These are phyloP conservation scores for Polyporus arcularius DNA, from an alignment of 768 basidiomycete species.

Conservation along the genomic window DNA sequence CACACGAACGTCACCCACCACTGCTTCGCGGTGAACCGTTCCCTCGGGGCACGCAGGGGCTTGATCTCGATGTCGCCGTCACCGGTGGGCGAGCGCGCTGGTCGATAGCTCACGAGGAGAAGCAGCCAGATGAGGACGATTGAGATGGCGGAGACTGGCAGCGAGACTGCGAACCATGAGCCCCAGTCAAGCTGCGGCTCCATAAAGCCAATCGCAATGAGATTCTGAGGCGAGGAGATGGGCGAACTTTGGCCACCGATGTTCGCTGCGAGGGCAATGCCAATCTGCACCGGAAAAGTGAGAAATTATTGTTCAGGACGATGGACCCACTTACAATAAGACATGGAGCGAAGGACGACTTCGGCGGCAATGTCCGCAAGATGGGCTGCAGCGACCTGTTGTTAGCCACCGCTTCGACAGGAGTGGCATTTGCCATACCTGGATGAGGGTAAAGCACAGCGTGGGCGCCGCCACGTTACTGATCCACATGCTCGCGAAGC, in stretches of 20 bases:
- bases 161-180: conserved; percentile 90
- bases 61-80: conserved; percentile 82
- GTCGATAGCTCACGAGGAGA: conserved; percentile 79
- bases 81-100: conserved; percentile 69
- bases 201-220: conserved; percentile 91
- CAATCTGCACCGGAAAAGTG: conserved; percentile 55
- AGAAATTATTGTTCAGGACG: neutral
- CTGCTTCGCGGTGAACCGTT: conserved; percentile 81
- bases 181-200: conserved; percentile 84
- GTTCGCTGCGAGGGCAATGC: conserved; percentile 96
- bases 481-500: conserved; percentile 99
- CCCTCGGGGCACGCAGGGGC: conserved; percentile 79
- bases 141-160: conserved; percentile 87
- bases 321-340: conserved; percentile 70
- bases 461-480: conserved; percentile 99
- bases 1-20: conserved; percentile 89
- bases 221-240: conserved; percentile 96
- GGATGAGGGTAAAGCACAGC: conserved; percentile 93
- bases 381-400: conserved; percentile 67
- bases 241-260: conserved; percentile 97
- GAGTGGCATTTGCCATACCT: conserved; percentile 49
- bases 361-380: conserved; percentile 84
- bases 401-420: neutral
- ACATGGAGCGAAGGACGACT: conserved; percentile 84
- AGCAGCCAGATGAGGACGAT: conserved; percentile 91